These are phyloP conservation scores for Bruguiera hainesii DNA, from an alignment of 441 rosid species.

Conservation along the genomic window DNA sequence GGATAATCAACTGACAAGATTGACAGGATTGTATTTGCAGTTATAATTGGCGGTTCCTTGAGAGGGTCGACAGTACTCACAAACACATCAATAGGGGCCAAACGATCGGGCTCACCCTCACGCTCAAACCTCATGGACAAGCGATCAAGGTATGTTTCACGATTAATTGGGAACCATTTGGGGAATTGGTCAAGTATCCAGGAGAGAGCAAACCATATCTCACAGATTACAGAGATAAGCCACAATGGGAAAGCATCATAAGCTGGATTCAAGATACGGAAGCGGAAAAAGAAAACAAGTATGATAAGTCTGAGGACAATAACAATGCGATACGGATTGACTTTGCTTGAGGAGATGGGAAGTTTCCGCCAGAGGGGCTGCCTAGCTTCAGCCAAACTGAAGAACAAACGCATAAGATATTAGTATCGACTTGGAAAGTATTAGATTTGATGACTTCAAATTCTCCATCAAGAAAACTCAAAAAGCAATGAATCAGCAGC, in stretches of 20 bases:
- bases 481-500: background rate
- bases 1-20: slow-evolving; percentile 83
- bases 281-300: slow-evolving; percentile 73
- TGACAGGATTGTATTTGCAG: slow-evolving; percentile 85
- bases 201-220: slow-evolving; percentile 88
- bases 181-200: slow-evolving; percentile 97
- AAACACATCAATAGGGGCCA: slow-evolving; percentile 75
- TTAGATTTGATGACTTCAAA: too few species aligned
- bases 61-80: slow-evolving; percentile 92
- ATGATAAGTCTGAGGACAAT: slow-evolving; percentile 69
- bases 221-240: slow-evolving; percentile 86
- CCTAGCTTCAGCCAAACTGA: slow-evolving; percentile 87
- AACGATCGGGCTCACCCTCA: slow-evolving; percentile 69
- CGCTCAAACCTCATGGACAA: slow-evolving; percentile 74
- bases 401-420: slow-evolving; percentile 5
- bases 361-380: slow-evolving; percentile 88
- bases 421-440: background rate
- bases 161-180: slow-evolving; percentile 80
- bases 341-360: slow-evolving; percentile 76
- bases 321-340: slow-evolving; percentile 86
- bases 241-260: slow-evolving; percentile 79
- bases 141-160: slow-evolving; percentile 79
- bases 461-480: background rate
- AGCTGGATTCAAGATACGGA: slow-evolving; percentile 82
- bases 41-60: slow-evolving; percentile 89